These are phyloP conservation scores for Cymbidium sinense DNA, from an alignment of 106 monocot species.

Conservation along the genomic window DNA sequence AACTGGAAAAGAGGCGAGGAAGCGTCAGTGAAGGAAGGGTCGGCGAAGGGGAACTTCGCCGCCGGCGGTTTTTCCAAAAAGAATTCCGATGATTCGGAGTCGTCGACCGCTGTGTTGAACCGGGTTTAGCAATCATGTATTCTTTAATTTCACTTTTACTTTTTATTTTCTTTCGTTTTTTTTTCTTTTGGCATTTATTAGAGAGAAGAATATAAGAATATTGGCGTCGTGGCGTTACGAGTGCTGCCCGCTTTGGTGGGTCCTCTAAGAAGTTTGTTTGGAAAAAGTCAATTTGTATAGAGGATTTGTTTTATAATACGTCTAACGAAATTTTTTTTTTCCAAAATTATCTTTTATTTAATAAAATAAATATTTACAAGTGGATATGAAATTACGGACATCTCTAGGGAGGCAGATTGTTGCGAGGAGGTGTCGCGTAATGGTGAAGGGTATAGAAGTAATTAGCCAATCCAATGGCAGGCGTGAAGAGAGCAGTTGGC, in stretches of 20 bases:
- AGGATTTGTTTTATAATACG: too few relatives aligned
- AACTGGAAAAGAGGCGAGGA: constrained; percentile 21
- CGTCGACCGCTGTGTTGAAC: constrained; percentile 3
- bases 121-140: not conserved
- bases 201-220: not conserved
- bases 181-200: not conserved
- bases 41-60: constrained; percentile 20
- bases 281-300: not conserved
- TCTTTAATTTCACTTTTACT: not conserved
- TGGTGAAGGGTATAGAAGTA: too few relatives aligned
- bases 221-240: not conserved
- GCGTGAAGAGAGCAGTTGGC: too few relatives aligned
- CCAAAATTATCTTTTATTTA: not conserved
- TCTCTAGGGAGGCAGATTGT: too few relatives aligned
- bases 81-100: not conserved
- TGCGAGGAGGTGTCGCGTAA: too few relatives aligned
- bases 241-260: not conserved
- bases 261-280: not conserved
- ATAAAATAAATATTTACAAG: too few relatives aligned
- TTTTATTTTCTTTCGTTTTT: not conserved
- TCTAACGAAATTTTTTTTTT: not conserved
- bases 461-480: too few relatives aligned
- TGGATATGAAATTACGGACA: too few relatives aligned
- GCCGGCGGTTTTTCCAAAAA: not conserved
- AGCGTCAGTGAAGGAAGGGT: constrained; percentile 15